phyloP scores from a whole-genome alignment of 257 asterid species.

The Solanum piurae region DNA sequence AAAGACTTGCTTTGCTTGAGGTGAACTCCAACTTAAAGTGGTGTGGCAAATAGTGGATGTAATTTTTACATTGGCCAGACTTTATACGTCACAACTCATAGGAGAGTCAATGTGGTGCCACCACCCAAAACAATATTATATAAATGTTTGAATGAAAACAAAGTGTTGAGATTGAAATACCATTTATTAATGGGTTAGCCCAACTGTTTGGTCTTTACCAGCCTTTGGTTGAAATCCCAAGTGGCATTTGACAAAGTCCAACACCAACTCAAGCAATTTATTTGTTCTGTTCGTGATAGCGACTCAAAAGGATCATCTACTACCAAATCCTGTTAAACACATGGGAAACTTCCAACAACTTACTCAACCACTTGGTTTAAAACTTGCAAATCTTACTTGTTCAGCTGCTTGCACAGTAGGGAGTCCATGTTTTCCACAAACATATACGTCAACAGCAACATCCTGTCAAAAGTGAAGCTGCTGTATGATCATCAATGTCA shows the following conservation, averaged over 20 bases:
- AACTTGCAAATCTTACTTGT: neutral
- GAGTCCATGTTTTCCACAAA: neutral
- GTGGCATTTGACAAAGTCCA: neutral
- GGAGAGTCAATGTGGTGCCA: neutral
- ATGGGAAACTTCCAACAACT: neutral
- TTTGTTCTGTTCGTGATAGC: slow-evolving; percentile 1
- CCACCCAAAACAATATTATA: neutral
- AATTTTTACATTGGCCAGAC: neutral
- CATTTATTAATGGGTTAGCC: neutral
- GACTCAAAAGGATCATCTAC: neutral
- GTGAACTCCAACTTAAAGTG: neutral
- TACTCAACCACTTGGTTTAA: neutral
- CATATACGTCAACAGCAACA: neutral
- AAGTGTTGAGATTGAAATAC: neutral
- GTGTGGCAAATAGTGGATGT: neutral
- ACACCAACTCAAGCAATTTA: neutral
- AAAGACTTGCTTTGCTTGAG: neutral
- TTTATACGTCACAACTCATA: neutral
- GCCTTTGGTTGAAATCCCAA: neutral
- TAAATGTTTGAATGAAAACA: neutral
- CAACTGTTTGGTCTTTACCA: neutral
- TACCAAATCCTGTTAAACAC: neutral
- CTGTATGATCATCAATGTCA: neutral
- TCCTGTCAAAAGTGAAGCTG: neutral
- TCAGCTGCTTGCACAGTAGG: neutral